Conservation (phyloP, 2,329 filamentous ascomycete genomes). For the Claviceps capensis region DNA sequence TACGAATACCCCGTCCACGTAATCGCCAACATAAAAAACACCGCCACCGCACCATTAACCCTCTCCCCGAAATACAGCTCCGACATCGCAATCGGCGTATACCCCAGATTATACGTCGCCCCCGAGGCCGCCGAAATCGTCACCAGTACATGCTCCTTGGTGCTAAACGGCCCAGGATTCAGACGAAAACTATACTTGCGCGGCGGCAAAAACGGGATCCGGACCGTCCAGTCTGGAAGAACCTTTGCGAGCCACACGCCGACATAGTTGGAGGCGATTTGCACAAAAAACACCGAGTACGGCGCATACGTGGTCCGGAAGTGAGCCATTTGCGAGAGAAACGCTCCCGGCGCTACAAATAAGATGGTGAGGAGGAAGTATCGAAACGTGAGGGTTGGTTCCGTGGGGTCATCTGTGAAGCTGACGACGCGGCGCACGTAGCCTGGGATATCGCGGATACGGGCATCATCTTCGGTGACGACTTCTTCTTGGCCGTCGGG, state of each 20-base stretch:
- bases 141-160: slow-evolving; percentile 44
- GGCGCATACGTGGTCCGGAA: slow-evolving; percentile 43
- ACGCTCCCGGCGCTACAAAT: slow-evolving; percentile 43
- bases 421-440: slow-evolving; percentile 39
- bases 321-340: slow-evolving; percentile 40
- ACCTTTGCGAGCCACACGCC: slow-evolving; percentile 37
- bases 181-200: slow-evolving; percentile 34
- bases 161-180: slow-evolving; percentile 42
- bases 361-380: slow-evolving; percentile 42
- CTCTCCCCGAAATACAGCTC: slow-evolving; percentile 41
- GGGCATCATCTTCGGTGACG: slow-evolving; percentile 32
- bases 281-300: slow-evolving; percentile 49
- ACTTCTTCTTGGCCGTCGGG: slow-evolving; percentile 14
- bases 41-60: slow-evolving; percentile 37
- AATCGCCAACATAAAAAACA: slow-evolving; percentile 46
- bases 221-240: slow-evolving; percentile 32
- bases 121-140: slow-evolving; percentile 40
- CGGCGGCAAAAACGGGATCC: slow-evolving; percentile 26
- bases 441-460: slow-evolving; percentile 37
- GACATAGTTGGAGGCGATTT: slow-evolving; percentile 42
- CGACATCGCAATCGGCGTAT: slow-evolving; percentile 36
- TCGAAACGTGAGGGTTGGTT: slow-evolving; percentile 44
- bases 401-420: slow-evolving; percentile 39
- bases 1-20: slow-evolving; percentile 46
- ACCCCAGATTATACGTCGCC: slow-evolving; percentile 37